phyloP scores from a whole-genome alignment of 163 green algal genomes.

The Coccomyxa subellipsoidea region DNA sequence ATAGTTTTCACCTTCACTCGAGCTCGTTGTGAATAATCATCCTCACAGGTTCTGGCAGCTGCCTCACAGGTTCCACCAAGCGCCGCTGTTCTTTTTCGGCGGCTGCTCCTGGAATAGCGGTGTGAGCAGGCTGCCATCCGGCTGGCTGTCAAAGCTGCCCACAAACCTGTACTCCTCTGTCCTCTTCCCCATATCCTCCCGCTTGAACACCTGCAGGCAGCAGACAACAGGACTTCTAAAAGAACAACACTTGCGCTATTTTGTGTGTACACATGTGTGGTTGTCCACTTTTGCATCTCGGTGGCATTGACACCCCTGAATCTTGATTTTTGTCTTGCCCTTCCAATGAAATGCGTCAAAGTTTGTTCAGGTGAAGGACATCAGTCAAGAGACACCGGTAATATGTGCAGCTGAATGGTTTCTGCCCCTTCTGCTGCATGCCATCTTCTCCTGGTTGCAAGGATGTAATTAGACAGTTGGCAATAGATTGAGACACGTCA shows the following conservation, averaged over 20 bases:
- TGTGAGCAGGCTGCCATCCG: neutral
- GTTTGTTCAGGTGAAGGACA: too few relatives aligned
- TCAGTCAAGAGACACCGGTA: too few relatives aligned
- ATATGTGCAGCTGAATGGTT: too few relatives aligned
- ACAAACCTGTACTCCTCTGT: conserved; percentile 32
- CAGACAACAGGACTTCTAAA: too few relatives aligned
- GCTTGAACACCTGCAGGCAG: conserved; percentile 31
- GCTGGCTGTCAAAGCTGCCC: conserved; percentile 24
- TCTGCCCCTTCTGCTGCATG: too few relatives aligned
- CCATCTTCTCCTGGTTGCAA: too few relatives aligned
- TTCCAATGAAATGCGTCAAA: neutral
- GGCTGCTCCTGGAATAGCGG: conserved; percentile 1
- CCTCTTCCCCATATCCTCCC: conserved; percentile 14
- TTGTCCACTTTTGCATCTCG: neutral
- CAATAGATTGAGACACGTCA: too few relatives aligned
- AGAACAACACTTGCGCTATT: too few relatives aligned
- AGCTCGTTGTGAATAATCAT: neutral
- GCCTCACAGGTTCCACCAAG: neutral
- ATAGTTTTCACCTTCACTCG: too few relatives aligned
- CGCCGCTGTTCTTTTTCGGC: neutral
- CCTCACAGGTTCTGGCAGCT: neutral
- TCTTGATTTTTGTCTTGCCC: neutral
- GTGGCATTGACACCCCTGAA: neutral
- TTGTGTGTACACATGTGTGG: too few relatives aligned
- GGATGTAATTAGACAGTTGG: too few relatives aligned